Evolutionary conservation across 208 protist genomes (phyloP).

Genomic region (Phytomonas sp.): DNA sequence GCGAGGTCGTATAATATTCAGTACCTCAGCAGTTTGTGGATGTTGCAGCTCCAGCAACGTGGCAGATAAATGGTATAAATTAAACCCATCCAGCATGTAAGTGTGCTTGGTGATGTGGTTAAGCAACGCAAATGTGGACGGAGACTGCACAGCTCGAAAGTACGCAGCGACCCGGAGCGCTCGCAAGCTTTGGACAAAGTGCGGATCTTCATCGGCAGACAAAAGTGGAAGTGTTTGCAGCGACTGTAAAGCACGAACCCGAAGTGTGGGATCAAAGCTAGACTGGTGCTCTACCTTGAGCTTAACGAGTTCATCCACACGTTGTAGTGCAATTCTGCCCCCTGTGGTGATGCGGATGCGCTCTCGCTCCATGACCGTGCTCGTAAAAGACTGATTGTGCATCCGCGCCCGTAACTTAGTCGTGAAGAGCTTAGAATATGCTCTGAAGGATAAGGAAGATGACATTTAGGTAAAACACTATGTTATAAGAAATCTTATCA

Average conservation of each 20-base stretch:
- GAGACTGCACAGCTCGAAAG: slow-evolving; percentile 34
- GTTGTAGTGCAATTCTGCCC: slow-evolving; percentile 24
- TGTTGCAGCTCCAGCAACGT: slow-evolving; percentile 35
- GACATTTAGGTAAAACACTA: slow-evolving; percentile 3
- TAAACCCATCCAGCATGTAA: slow-evolving; percentile 56
- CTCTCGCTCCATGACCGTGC: slow-evolving; percentile 13
- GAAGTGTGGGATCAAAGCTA: slow-evolving; percentile 34
- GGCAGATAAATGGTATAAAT: slow-evolving; percentile 29
- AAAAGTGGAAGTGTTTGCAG: slow-evolving; percentile 60
- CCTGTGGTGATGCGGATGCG: slow-evolving; percentile 14
- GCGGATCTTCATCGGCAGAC: slow-evolving; percentile 60
- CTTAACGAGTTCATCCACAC: slow-evolving; percentile 30
- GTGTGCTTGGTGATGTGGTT: slow-evolving; percentile 68
- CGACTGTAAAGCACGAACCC: slow-evolving; percentile 30
- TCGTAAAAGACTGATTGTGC: slow-evolving; percentile 50
- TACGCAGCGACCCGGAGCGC: slow-evolving; percentile 56
- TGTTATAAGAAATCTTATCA: slow-evolving; percentile 7
- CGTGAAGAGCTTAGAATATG: slow-evolving; percentile 34
- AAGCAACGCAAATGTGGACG: slow-evolving; percentile 54
- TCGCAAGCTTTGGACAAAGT: slow-evolving; percentile 35
- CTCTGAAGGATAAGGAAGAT: slow-evolving; percentile 15
- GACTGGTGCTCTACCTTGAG: slow-evolving; percentile 32
- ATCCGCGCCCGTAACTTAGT: slow-evolving; percentile 53
- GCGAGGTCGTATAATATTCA: slow-evolving; percentile 50
- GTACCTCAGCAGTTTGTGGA: slow-evolving; percentile 45